Evolutionary conservation across 352 stramenopile species (phyloP).

Genomic region (Phytopythium kandeliae): DNA sequence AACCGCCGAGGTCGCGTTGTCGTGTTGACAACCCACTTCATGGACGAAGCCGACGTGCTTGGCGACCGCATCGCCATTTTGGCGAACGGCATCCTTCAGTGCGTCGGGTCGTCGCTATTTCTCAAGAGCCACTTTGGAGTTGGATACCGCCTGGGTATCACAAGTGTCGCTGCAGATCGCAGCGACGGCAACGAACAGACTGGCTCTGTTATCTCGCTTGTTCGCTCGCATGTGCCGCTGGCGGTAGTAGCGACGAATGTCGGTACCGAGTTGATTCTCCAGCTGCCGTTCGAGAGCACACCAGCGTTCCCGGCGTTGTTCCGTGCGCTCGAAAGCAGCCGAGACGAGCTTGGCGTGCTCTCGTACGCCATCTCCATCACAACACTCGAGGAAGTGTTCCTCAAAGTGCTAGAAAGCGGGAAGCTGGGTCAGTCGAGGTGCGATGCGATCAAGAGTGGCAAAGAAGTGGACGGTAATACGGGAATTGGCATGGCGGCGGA

Average conservation of each 20-base stretch:
- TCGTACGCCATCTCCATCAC: slow-evolving; percentile 79
- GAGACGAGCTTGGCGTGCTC: slow-evolving; percentile 25
- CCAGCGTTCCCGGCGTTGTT: slow-evolving; percentile 66
- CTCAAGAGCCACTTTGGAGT: slow-evolving; percentile 80
- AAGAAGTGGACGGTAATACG: background rate
- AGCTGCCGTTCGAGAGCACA: slow-evolving; percentile 60
- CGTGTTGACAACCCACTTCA: slow-evolving; percentile 90
- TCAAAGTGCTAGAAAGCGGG: slow-evolving; percentile 69
- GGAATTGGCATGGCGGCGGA: background rate
- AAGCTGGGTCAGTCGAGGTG: background rate
- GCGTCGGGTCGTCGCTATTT: slow-evolving; percentile 72
- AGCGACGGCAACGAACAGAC: slow-evolving; percentile 17
- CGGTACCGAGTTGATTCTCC: slow-evolving; percentile 72
- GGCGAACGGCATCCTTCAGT: slow-evolving; percentile 65
- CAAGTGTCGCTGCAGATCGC: background rate
- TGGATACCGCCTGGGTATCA: slow-evolving; percentile 72
- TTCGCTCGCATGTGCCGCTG: slow-evolving; percentile 28
- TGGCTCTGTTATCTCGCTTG: slow-evolving; percentile 4
- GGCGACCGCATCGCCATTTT: slow-evolving; percentile 89
- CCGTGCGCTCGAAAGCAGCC: slow-evolving; percentile 48
- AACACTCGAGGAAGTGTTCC: slow-evolving; percentile 88
- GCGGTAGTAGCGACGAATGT: slow-evolving; percentile 48
- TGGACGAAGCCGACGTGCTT: slow-evolving; percentile 91
- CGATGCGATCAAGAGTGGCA: background rate
- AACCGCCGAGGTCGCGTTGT: slow-evolving; percentile 56